Evolutionary conservation across 2,329 filamentous ascomycete species (phyloP).

Genomic region (Fusarium chlamydosporum): DNA sequence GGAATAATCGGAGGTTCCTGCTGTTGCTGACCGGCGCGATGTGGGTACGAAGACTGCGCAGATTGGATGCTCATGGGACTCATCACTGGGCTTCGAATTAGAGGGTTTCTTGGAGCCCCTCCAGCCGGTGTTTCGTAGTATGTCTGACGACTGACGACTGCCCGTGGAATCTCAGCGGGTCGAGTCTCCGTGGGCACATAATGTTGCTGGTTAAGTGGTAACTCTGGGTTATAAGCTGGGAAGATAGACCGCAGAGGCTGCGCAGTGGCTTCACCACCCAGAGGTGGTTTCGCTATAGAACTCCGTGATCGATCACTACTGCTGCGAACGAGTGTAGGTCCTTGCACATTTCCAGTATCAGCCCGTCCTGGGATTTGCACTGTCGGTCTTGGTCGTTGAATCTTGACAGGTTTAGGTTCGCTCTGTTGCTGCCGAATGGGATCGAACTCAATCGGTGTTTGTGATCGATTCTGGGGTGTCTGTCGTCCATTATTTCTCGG

Average conservation of each 20-base stretch:
- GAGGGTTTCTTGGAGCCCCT: constrained; percentile 24
- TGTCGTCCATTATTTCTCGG: constrained; percentile 52
- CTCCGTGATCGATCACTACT: constrained; percentile 66
- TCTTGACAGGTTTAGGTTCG: constrained; percentile 46
- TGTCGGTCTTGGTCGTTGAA: constrained; percentile 60
- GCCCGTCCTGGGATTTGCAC: constrained; percentile 62
- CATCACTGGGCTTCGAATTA: constrained; percentile 43
- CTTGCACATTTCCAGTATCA: constrained; percentile 67
- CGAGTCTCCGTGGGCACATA: constrained; percentile 78
- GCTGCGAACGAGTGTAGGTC: constrained; percentile 61
- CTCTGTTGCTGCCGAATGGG: constrained; percentile 47
- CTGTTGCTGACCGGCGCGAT: constrained; percentile 51
- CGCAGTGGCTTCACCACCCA: constrained; percentile 55
- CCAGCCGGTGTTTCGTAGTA: constrained; percentile 59
- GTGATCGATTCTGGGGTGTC: constrained; percentile 53
- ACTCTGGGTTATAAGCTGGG: constrained; percentile 77
- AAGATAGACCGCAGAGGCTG: constrained; percentile 77
- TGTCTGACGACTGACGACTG: constrained; percentile 75
- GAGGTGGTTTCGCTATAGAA: constrained; percentile 70
- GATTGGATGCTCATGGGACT: constrained; percentile 45
- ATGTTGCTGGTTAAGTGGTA: constrained; percentile 75
- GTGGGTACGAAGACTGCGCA: constrained; percentile 45
- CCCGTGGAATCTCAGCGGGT: constrained; percentile 73
- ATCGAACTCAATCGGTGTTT: constrained; percentile 55
- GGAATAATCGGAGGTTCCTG: constrained; percentile 62